Base-by-base conservation (phyloP, 257 asterid genomes). In the Solanum ossicruentum region DNA sequence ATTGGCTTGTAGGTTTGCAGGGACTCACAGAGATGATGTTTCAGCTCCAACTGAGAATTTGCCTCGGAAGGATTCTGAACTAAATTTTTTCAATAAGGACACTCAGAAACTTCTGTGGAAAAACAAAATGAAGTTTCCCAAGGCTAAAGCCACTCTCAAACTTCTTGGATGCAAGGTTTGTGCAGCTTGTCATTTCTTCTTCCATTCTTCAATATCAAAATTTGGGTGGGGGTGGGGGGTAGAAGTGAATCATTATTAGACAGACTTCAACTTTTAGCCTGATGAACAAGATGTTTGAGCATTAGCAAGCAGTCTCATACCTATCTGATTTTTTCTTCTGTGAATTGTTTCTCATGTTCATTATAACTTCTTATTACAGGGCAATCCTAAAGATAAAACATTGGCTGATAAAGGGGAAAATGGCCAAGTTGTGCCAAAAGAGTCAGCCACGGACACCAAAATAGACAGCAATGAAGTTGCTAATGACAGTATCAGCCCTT, bases 91-190 rank as follows among this genome's bases (percentile, higher is more conserved):
- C 87, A 89, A 86, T 63, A 97, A 95, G 93, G 98, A 94, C 82
- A 92, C 95, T 78, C 99, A 97, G 93, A 95, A 89, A 94, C 95
- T 97, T 84, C 89, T 97, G 73, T 95, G 99, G 99, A 97, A 97
- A 89, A 95, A 95, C 87, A 94, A 92, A 87, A 91, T 97, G 94
- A 92, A 90, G 89, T 95, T 94, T 75, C 92, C 94, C 11, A 94
- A 95, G 88, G 93, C 99, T 3, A 95, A 95, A 85, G 93, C 95
- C 56, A 85, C 88, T 8, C 94, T 97, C 75, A 94, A 92, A 88
- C 90, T 83, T 89, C 98, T 95, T 77, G 98, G 98, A 84, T 93
- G 94, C 88, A 58, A 71, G 91, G 98, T 88, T 88, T 88, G 92
- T 85, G 87, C 69, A 16, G 41, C 63, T 41, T 6, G 39, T 47